A percentile compares a stretch with the other conserved stretches of the same genome.
Evolutionary conservation across 257 asterid genomes (phyloP).

Genomic region (Agastache rugosa): DNA sequence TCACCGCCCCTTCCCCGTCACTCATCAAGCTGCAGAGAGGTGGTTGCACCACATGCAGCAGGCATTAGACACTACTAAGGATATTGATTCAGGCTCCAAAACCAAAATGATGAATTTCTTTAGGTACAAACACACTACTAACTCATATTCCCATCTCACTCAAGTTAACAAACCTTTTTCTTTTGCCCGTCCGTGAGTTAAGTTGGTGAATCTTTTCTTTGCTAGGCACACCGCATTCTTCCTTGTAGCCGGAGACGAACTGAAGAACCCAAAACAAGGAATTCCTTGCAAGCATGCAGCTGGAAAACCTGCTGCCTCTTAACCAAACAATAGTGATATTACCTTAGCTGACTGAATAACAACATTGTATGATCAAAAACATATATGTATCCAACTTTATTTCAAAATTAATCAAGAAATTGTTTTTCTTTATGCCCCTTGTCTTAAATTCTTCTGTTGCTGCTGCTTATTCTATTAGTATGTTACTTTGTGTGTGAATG

Average conservation of each 20-base stretch:
- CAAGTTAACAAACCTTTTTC: background rate
- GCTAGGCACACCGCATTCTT: conserved; percentile 95
- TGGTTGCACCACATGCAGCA: conserved; percentile 97
- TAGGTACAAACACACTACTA: conserved; percentile 51
- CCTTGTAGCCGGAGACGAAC: conserved; percentile 91
- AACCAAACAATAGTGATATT: conserved; percentile 19
- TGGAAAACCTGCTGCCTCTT: conserved; percentile 46
- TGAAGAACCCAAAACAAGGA: conserved; percentile 66
- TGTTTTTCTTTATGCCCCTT: background rate
- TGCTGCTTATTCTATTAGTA: background rate
- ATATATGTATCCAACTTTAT: conserved; percentile 8
- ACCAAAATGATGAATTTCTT: conserved; percentile 83
- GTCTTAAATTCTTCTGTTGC: background rate
- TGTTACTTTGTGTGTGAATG: background rate
- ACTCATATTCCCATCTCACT: background rate
- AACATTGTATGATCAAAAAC: conserved; percentile 15
- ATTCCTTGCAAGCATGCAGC: conserved; percentile 68
- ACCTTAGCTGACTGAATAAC: conserved; percentile 17
- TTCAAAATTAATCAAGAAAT: conserved; percentile 13
- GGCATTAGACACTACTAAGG: conserved; percentile 66
- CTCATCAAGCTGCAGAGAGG: conserved; percentile 92
- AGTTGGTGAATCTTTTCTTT: background rate
- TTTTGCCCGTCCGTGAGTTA: background rate
- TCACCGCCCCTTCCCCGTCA: conserved; percentile 93
- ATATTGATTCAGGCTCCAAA: conserved; percentile 78